Conservation (phyloP, 768 basidiomycete genomes). For the Dendrothele bispora region DNA sequence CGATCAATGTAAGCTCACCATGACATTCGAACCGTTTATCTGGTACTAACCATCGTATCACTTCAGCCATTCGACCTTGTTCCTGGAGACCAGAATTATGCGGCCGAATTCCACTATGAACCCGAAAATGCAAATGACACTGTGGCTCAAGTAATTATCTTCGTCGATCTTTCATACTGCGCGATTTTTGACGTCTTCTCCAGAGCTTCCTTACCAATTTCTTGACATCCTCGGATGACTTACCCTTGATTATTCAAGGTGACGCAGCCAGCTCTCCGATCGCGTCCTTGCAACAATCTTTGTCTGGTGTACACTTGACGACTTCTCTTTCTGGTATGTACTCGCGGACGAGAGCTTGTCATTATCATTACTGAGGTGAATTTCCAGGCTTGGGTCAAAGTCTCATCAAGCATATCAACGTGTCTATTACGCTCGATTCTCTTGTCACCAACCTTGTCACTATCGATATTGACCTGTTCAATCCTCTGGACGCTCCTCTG, state of each 20-base stretch:
- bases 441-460: slow-evolving; percentile 50
- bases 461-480: slow-evolving; percentile 59
- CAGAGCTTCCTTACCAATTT: slow-evolving; percentile 60
- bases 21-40: slow-evolving; percentile 15
- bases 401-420: slow-evolving; percentile 58
- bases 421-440: slow-evolving; percentile 49
- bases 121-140: slow-evolving; percentile 69
- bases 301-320: slow-evolving; percentile 51
- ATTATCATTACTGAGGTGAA: not conserved
- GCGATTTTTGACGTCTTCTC: not conserved
- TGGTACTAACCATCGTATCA: slow-evolving; percentile 1
- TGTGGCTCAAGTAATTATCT: slow-evolving; percentile 45
- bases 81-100: slow-evolving; percentile 54
- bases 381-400: slow-evolving; percentile 48
- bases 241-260: slow-evolving; percentile 59
- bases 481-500: slow-evolving; percentile 59
- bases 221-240: slow-evolving; percentile 47
- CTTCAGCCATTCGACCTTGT: slow-evolving; percentile 52
- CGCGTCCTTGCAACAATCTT: slow-evolving; percentile 52
- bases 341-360: not conserved
- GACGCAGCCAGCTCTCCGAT: slow-evolving; percentile 63
- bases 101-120: slow-evolving; percentile 67
- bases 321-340: slow-evolving; percentile 49
- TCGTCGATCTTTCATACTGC: not conserved
- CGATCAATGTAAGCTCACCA: slow-evolving; percentile 58